Evolutionary conservation across 306 rosid species (phyloP), one percentile per base, ranked within the genome.

Genomic region (Acacia acuminata): DNA sequence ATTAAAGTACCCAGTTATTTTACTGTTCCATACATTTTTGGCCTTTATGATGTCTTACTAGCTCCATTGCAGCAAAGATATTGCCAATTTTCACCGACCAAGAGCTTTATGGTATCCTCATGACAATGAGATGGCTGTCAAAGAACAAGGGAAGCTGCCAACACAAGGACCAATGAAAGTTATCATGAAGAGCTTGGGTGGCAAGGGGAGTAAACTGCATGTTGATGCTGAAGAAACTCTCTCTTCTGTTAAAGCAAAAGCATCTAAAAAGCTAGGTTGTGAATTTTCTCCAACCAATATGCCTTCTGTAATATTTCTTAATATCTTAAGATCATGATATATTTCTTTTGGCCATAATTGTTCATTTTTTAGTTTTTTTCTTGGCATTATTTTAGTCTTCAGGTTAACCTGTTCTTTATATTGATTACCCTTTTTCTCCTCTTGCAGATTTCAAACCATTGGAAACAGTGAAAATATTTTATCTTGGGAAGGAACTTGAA

Each of bases 21-120:
- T 44, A 3, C 5, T 71, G 14, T 71, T 10, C 73, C 38, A 3
- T 20, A 56, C 70, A 11, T 78, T 82, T 82, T 82, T 17, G 77
- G 79, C 76, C 43, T 65, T 68, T 32, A 38, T 68, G 75, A 67
- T 47, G 34, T 88, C 71, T 84, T 84, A 53, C 77, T 34, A 80
- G 73, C 77, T 76, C 77, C 75, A 88, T 80, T 87, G 89, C 97
- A 93, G 99, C 72, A 95, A 95, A 92, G 98, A 93, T 87, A 80
- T 93, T 78, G 96, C 97, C 66, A 93, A 93, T 90, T 95, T 95
- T 83, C 99, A 95, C 88, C 99, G 98, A 77, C 94, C 99, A 73
- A 93, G 90, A 90, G 97, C 94, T 84, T 84, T 91, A 75, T 95
- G 99, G 99, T 93, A 88, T 92, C 99, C 99, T 71, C 99, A 93